Conservation (phyloP, 768 basidiomycete species). For the Lactarius indigo region DNA sequence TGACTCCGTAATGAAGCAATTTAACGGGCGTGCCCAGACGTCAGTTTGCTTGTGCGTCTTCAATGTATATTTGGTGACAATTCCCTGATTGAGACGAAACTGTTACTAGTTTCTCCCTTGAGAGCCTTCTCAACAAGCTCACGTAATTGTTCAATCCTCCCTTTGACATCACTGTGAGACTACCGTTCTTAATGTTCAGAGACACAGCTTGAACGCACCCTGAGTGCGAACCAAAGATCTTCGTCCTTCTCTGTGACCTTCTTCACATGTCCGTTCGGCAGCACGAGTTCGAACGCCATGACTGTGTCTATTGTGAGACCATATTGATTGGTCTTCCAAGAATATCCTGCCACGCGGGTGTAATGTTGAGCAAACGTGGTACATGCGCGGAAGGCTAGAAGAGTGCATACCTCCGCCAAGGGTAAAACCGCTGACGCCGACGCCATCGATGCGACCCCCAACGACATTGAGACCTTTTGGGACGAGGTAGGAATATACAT, state of each 20-base stretch:
- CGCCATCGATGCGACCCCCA: not conserved
- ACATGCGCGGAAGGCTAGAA: not conserved
- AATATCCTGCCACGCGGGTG: not conserved
- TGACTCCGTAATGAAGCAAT: not conserved
- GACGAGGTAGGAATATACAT: not conserved
- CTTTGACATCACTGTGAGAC: not conserved
- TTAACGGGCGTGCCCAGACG: not conserved
- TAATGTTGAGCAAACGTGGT: not conserved
- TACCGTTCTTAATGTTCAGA: not conserved
- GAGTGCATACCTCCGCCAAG: slow-evolving; percentile 1
- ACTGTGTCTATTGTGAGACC: slow-evolving; percentile 25
- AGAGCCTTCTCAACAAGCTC: not conserved
- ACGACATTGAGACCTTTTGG: not conserved
- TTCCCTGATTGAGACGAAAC: slow-evolving; percentile 1
- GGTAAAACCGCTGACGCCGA: not conserved
- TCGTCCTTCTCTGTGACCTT: slow-evolving; percentile 15
- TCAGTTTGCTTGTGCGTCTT: not conserved
- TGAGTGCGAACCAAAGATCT: slow-evolving; percentile 14
- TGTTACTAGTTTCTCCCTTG: not conserved
- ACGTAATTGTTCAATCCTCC: slow-evolving; percentile 12
- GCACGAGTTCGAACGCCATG: slow-evolving; percentile 24
- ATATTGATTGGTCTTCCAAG: slow-evolving; percentile 23
- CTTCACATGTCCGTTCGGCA: slow-evolving; percentile 22
- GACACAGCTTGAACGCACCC: not conserved
- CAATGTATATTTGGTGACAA: slow-evolving; percentile 7